Conservation (phyloP, 2,329 filamentous ascomycete genomes). For the Aurifilum marmelostoma region DNA sequence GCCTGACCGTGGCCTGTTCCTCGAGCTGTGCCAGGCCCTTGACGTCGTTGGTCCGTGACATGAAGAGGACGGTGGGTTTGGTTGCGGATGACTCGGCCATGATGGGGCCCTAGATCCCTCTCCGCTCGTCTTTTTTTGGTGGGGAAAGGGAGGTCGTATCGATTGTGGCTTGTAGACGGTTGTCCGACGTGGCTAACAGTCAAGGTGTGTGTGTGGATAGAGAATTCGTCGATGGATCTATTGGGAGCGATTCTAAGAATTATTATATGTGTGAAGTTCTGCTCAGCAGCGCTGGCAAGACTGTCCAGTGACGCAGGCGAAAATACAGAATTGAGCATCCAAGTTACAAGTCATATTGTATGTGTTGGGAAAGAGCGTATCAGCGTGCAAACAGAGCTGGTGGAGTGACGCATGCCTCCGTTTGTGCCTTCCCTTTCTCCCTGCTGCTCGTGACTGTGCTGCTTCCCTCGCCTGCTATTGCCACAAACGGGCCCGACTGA, state of each 20-base stretch:
- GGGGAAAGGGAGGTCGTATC: too few species aligned
- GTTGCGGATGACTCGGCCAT: neutral
- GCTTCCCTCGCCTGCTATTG: neutral
- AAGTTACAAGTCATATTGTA: neutral
- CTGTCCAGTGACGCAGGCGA: neutral
- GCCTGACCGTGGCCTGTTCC: neutral
- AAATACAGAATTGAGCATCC: neutral
- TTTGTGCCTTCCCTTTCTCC: neutral
- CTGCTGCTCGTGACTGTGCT: neutral
- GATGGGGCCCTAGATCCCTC: too few species aligned
- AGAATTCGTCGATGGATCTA: neutral
- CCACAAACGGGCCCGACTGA: neutral
- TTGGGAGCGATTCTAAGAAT: neutral
- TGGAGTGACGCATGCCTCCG: neutral
- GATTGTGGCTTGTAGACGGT: too few species aligned
- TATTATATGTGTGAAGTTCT: neutral
- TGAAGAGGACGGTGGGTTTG: conserved; percentile 3
- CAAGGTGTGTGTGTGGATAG: neutral
- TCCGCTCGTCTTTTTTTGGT: too few species aligned
- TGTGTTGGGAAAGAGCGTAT: neutral
- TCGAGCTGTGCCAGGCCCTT: neutral
- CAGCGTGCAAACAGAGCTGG: neutral
- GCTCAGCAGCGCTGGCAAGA: neutral
- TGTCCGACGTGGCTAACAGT: neutral
- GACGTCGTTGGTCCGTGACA: neutral